phyloP scores from a whole-genome alignment of 78 protist genomes.

The Bodo saltans region DNA sequence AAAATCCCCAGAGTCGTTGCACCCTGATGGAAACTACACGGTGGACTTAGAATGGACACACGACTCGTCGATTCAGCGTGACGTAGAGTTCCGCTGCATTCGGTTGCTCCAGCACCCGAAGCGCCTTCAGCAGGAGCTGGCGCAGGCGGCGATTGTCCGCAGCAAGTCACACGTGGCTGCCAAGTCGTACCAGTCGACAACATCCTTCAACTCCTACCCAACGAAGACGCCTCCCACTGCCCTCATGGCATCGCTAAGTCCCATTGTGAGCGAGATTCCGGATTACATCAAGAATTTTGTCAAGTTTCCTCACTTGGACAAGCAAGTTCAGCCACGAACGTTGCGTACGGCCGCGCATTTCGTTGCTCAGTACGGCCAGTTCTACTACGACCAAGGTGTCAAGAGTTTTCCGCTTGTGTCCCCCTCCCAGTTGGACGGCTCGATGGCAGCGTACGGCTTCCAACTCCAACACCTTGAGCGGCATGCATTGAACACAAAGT shows the following conservation, averaged over 20 bases:
- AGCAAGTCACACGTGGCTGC: too few species aligned
- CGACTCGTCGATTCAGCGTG: neutral
- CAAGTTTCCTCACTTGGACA: neutral
- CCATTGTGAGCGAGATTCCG: neutral
- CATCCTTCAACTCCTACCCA: neutral
- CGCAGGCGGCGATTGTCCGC: neutral
- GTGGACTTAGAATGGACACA: neutral
- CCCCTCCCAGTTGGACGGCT: neutral
- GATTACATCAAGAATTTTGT: neutral
- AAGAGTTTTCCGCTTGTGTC: neutral
- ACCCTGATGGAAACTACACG: neutral
- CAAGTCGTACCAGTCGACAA: neutral
- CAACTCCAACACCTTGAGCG: neutral
- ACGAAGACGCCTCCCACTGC: too few species aligned
- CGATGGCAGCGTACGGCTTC: constrained; percentile 2
- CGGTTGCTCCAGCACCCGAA: neutral
- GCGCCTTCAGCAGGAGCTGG: neutral
- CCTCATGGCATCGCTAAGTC: too few species aligned
- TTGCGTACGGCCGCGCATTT: neutral
- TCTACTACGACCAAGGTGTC: neutral
- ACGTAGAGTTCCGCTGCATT: neutral
- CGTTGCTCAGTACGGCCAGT: neutral
- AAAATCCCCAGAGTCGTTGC: neutral
- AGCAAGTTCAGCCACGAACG: too few species aligned
- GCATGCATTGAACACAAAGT: neutral